These are phyloP conservation scores for Myriosclerotinia duriaeana DNA, from an alignment of 2,329 filamentous ascomycete species.

Conservation along the genomic window DNA sequence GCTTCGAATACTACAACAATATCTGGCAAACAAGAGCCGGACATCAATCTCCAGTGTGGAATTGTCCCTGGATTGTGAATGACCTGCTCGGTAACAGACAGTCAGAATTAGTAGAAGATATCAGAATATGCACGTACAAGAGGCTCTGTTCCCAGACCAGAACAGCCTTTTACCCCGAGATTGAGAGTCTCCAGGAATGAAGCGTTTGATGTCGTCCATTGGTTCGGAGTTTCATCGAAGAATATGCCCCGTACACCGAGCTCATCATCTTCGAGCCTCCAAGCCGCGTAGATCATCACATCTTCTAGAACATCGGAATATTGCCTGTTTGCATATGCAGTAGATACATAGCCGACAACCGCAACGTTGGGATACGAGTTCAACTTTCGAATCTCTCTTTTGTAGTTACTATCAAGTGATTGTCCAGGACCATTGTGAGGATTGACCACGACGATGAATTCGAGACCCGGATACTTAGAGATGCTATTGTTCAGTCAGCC, in stretches of 20 bases:
- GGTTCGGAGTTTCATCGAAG: constrained; percentile 29
- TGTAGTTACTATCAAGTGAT: constrained; percentile 41
- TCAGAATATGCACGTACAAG: constrained; percentile 22
- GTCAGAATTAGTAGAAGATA: not conserved
- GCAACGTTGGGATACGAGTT: constrained; percentile 43
- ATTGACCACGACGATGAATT: constrained; percentile 37
- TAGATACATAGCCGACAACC: constrained; percentile 45
- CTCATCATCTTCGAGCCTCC: constrained; percentile 24
- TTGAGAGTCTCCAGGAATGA: constrained; percentile 23
- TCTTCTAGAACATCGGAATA: constrained; percentile 21
- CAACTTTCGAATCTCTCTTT: constrained; percentile 40
- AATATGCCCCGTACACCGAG: constrained; percentile 29
- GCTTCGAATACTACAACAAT: constrained; percentile 26
- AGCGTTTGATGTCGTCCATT: constrained; percentile 22
- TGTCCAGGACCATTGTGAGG: constrained; percentile 40
- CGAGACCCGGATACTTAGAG: constrained; percentile 28
- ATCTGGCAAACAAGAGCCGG: constrained; percentile 25
- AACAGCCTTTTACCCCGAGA: constrained; percentile 19
- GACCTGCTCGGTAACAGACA: constrained; percentile 9
- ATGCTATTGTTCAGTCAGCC: constrained; percentile 25
- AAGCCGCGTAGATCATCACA: constrained; percentile 26
- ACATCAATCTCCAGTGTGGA: constrained; percentile 19
- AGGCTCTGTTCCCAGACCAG: constrained; percentile 21
- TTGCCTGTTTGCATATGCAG: constrained; percentile 37
- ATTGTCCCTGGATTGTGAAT: constrained; percentile 30